These are phyloP conservation scores for Parachaetomium inaequale DNA, from an alignment of 495 filamentous ascomycete species.

Conservation along the genomic window DNA sequence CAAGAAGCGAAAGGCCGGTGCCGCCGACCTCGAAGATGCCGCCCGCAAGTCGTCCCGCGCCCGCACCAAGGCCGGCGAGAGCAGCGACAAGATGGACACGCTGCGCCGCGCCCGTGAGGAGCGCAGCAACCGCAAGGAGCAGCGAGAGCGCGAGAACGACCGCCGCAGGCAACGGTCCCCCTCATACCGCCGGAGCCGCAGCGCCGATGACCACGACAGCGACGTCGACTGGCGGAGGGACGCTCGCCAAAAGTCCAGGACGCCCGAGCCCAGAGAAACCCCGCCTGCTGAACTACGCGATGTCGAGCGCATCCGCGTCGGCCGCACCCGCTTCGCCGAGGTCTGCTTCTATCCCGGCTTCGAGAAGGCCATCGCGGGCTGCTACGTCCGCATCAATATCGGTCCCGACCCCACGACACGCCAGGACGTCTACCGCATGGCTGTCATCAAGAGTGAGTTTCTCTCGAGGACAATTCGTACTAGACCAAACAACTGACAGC, in stretches of 20 bases:
- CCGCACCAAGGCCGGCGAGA: conserved; percentile 78
- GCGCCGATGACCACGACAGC: conserved; percentile 71
- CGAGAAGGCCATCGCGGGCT: conserved; percentile 69
- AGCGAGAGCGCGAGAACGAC: conserved; percentile 63
- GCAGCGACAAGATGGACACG: conserved; percentile 69
- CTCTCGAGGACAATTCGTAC: not conserved
- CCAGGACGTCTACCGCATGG: conserved; percentile 75
- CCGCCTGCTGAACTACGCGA: conserved; percentile 68
- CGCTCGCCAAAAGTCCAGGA: conserved; percentile 41
- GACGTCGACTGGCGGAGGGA: conserved; percentile 65
- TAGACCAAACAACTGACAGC: not conserved
- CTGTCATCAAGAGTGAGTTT: conserved; percentile 71
- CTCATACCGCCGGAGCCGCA: conserved; percentile 44
- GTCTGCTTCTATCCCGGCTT: conserved; percentile 92
- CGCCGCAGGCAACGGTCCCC: conserved; percentile 52
- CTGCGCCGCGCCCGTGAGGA: conserved; percentile 84
- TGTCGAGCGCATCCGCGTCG: conserved; percentile 75
- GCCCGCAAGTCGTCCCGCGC: conserved; percentile 77
- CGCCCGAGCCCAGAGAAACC: conserved; percentile 47
- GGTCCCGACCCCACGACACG: conserved; percentile 66
- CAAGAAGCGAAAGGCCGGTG: conserved; percentile 77
- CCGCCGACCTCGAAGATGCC: conserved; percentile 66
- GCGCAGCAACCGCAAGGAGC: conserved; percentile 72
- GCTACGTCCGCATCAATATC: conserved; percentile 77
- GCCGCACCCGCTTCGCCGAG: conserved; percentile 73